These are phyloP conservation scores for Talaromyces funiculosus DNA, from an alignment of 2,329 filamentous ascomycete genomes.

Conservation along the genomic window DNA sequence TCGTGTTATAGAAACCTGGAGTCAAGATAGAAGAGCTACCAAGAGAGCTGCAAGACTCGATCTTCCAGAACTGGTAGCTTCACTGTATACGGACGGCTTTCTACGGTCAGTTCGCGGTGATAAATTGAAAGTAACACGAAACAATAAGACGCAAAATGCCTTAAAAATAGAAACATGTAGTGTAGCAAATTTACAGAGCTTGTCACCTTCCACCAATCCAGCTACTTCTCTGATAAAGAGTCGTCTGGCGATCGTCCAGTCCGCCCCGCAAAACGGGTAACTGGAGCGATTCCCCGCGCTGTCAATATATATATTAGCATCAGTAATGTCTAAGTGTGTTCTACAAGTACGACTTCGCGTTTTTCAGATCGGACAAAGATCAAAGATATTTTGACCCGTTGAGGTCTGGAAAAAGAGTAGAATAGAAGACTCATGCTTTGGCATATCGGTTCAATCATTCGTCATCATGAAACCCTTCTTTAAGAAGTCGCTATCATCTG, in stretches of 20 bases:
- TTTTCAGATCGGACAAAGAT: background rate
- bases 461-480: conserved; percentile 4
- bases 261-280: background rate
- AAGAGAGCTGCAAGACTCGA: background rate
- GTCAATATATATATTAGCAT: no score
- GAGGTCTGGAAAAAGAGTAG: no score
- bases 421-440: background rate
- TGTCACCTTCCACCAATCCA: background rate
- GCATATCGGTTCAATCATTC: background rate
- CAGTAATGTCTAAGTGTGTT: no score
- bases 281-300: background rate
- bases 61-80: background rate
- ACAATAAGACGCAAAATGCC: background rate
- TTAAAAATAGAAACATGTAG: background rate
- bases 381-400: background rate
- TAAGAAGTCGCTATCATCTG: conserved; percentile 5
- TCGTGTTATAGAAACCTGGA: background rate
- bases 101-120: background rate
- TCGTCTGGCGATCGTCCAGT: background rate
- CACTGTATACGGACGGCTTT: background rate
- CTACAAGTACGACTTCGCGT: no score
- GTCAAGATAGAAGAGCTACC: background rate
- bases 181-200: background rate
- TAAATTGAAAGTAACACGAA: background rate
- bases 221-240: background rate